These are phyloP conservation scores for Hypoxylon sp. DNA, from an alignment of 2,329 filamentous ascomycete genomes.

Conservation along the genomic window DNA sequence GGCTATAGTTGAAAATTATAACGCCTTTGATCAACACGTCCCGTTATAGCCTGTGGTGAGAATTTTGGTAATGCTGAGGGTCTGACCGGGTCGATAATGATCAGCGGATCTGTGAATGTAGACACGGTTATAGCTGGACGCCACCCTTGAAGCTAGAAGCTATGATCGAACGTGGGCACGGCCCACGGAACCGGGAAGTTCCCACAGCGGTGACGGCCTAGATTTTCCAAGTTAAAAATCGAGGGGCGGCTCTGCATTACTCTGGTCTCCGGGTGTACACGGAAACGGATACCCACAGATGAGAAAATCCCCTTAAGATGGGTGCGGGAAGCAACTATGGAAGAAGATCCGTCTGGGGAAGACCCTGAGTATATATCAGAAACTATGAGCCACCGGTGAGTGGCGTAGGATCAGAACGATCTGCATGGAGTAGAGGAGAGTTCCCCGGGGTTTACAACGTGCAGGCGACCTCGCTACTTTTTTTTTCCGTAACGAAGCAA, in stretches of 20 bases:
- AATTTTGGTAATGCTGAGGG: conserved; percentile 26
- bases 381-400: conserved; percentile 38
- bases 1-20: conserved; percentile 22
- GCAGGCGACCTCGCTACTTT: conserved; percentile 39
- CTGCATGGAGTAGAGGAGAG: conserved; percentile 35
- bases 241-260: conserved; percentile 33
- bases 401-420: conserved; percentile 39
- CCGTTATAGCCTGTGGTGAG: conserved; percentile 23
- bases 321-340: conserved; percentile 34
- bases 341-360: conserved; percentile 36
- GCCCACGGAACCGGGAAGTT: conserved; percentile 32
- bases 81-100: conserved; percentile 24
- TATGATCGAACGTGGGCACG: conserved; percentile 41
- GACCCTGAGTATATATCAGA: conserved; percentile 42
- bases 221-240: conserved; percentile 23
- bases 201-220: conserved; percentile 28
- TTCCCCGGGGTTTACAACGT: conserved; percentile 35
- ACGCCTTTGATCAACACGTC: conserved; percentile 27
- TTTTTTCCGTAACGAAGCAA: conserved; percentile 30
- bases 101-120: conserved; percentile 34
- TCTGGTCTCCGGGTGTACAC: conserved; percentile 29
- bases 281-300: conserved; percentile 34
- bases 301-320: conserved; percentile 21
- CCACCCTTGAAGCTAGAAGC: conserved; percentile 43
- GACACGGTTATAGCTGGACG: conserved; percentile 40